Evolutionary conservation across 768 basidiomycete genomes (phyloP), one percentile per base, ranked within the genome.

Genomic region (Boletellus ananiceps): DNA sequence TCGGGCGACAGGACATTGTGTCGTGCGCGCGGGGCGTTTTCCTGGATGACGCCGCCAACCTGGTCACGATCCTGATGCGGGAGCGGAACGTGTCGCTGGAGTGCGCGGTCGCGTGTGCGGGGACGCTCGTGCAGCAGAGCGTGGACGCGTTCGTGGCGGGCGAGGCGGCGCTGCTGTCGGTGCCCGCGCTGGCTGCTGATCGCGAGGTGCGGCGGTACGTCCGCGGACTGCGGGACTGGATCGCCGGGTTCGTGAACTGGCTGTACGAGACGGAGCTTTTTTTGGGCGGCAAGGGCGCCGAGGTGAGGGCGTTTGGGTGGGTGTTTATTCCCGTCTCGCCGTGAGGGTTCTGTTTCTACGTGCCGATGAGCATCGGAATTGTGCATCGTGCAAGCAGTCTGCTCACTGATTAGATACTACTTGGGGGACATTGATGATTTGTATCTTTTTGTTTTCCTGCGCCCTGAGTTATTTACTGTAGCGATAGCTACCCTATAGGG

Each of bases 171-270:
- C 37, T 69, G 13, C 47, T 55, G 6, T 53, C 54, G 9, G 45
- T 55, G 4, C 43, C 56, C 11, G 56, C 51, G 1, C 42, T 53
- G 19, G 46, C 52, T 31, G 40, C 44, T 34, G 49, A 65, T 46
- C 53, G 39, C 41, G 68, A 72, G 44, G 60, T 64, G 23, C 58
- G 56, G 18, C 63, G 56, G 4, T 82, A 79, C 55, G 63, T 79
- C 25, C 74, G 66, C n/a, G 76, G 76, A 7, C 60, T 84, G 25
- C 74, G 75, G 32, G 78, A 83, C 51, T 79, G 74, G 52, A 71
- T 85, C 34, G 70, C 74, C 3, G 83, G 83, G 8, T 71, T 69
- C n/a, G 56, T 80, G n/a, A 76, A 84, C 55, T 84, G 83, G 83
- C 51, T 74, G 32, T 86, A 84, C 55, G 81, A 84, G 63, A 82